phyloP scores from a whole-genome alignment of 208 protist species.

The Wallacemonas sp. region DNA sequence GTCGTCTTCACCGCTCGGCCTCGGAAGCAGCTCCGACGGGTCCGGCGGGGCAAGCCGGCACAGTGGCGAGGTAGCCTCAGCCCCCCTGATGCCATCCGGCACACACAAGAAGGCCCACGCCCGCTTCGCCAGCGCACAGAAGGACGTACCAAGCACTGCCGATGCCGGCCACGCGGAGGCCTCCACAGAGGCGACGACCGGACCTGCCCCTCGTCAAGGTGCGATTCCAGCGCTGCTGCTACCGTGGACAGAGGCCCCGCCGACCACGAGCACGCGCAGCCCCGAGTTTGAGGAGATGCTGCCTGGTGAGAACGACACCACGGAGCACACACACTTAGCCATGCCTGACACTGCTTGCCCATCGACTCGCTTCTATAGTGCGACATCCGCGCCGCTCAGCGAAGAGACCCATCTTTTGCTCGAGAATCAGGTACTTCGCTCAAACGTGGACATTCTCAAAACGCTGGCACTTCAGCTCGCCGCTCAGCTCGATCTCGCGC shows the following conservation, averaged over 20 bases:
- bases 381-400: not conserved
- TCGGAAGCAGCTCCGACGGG: slow-evolving; percentile 2
- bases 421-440: slow-evolving; percentile 22
- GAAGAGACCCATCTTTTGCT: not conserved
- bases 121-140: too few relatives aligned
- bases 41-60: not conserved
- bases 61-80: too few relatives aligned
- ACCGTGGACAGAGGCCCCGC: not conserved
- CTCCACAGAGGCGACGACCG: not conserved
- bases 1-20: not conserved
- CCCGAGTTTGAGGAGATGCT: not conserved
- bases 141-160: not conserved
- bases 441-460: slow-evolving; percentile 45
- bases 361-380: not conserved
- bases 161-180: not conserved
- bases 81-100: not conserved
- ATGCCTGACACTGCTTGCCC: not conserved
- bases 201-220: not conserved
- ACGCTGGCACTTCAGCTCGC: slow-evolving; percentile 27
- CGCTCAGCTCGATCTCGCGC: slow-evolving; percentile 24
- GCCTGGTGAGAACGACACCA: not conserved
- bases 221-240: slow-evolving; percentile 1
- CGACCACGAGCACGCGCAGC: not conserved
- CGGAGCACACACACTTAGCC: not conserved
- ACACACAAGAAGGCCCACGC: not conserved